These are phyloP conservation scores for Penicillium diatomitis DNA, from an alignment of 495 filamentous ascomycete genomes.

Conservation along the genomic window DNA sequence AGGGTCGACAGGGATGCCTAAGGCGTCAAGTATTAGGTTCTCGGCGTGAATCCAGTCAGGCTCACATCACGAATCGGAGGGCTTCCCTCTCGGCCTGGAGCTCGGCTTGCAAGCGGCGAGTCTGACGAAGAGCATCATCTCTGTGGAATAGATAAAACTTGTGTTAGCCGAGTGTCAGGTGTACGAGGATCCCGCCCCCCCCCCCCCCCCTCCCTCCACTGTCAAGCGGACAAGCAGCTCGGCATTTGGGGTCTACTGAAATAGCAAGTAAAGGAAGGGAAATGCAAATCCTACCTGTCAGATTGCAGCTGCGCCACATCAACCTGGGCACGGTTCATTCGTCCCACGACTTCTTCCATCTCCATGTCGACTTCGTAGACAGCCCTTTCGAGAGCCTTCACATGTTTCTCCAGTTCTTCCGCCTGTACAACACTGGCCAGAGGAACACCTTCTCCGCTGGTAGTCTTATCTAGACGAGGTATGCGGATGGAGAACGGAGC, in stretches of 20 bases:
- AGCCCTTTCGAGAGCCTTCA: slow-evolving; percentile 74
- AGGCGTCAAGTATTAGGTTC: no score
- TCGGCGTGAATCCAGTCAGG: no score
- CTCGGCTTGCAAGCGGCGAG: slow-evolving; percentile 61
- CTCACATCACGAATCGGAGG: slow-evolving; percentile 32
- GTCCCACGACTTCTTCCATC: slow-evolving; percentile 87
- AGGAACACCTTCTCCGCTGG: slow-evolving; percentile 43
- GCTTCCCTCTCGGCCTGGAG: slow-evolving; percentile 51
- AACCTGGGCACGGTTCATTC: slow-evolving; percentile 91
- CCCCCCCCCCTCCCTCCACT: no score
- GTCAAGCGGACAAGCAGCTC: neutral
- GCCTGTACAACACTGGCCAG: slow-evolving; percentile 59
- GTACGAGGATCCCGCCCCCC: no score
- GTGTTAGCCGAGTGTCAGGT: slow-evolving; percentile 1
- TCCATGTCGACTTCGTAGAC: slow-evolving; percentile 75
- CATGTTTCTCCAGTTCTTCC: slow-evolving; percentile 60
- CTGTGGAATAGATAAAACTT: slow-evolving; percentile 25
- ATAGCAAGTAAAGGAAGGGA: neutral
- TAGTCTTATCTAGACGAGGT: slow-evolving; percentile 51
- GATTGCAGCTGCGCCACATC: slow-evolving; percentile 88
- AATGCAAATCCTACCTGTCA: slow-evolving; percentile 52
- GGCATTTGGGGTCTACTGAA: neutral
- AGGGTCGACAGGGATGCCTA: no score
- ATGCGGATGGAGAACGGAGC: slow-evolving; percentile 53
- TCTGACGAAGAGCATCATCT: slow-evolving; percentile 79